These are phyloP conservation scores for Pezicula neosporulosa DNA, from an alignment of 2,329 filamentous ascomycete genomes.

Conservation along the genomic window DNA sequence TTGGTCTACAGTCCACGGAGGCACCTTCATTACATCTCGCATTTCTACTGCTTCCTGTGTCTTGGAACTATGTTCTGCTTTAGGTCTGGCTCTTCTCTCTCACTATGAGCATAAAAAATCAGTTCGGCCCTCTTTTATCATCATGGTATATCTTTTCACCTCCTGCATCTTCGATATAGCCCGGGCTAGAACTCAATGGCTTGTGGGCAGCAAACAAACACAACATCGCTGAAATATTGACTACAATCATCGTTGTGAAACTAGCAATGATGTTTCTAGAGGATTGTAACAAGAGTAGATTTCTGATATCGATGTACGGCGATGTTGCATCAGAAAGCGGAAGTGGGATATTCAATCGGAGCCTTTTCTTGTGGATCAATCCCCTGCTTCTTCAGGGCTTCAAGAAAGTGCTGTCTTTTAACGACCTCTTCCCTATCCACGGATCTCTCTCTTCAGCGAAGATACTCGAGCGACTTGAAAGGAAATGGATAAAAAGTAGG, in stretches of 20 bases:
- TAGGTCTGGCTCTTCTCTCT: background rate
- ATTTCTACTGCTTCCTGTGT: background rate
- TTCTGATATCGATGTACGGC: background rate
- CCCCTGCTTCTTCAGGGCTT: constrained; percentile 24
- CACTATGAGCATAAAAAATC: constrained; percentile 1
- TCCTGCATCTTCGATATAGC: background rate
- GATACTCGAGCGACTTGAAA: background rate
- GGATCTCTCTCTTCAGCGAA: background rate
- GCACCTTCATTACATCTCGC: background rate
- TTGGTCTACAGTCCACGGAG: background rate
- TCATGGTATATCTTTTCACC: background rate
- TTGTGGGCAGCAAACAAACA: background rate
- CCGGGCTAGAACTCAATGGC: background rate
- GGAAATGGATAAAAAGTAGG: background rate
- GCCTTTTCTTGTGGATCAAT: constrained; percentile 30
- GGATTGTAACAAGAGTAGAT: background rate
- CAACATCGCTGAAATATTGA: background rate
- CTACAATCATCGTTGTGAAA: background rate
- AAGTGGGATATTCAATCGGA: constrained; percentile 23
- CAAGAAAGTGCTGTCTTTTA: constrained; percentile 18
- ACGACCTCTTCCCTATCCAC: constrained; percentile 15
- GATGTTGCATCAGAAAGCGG: constrained; percentile 18
- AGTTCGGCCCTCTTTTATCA: background rate
- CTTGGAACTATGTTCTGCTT: background rate
- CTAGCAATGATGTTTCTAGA: constrained; percentile 1